phyloP scores from a whole-genome alignment of 495 filamentous ascomycete genomes.

The Melanomma pulvis-pyrius region DNA sequence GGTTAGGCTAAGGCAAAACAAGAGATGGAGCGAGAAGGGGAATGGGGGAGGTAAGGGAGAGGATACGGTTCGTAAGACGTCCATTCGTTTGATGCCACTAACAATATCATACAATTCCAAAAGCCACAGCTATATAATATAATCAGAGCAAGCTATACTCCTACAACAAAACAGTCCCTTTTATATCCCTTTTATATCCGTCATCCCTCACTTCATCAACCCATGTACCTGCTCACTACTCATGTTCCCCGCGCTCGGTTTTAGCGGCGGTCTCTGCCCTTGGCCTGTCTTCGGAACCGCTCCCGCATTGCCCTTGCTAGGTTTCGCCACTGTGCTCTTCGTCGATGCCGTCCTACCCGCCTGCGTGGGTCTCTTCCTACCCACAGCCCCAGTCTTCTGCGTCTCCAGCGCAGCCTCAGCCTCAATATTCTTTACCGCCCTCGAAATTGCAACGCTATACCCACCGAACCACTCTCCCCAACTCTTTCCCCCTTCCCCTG shows the following conservation, averaged over 20 bases:
- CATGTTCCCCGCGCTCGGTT: slow-evolving; percentile 20
- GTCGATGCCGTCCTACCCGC: slow-evolving; percentile 5
- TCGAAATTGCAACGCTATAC: slow-evolving; percentile 37
- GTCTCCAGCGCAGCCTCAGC: slow-evolving; percentile 30
- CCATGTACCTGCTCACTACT: slow-evolving; percentile 30
- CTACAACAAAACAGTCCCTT: background rate
- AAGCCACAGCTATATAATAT: no score
- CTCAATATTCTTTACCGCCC: slow-evolving; percentile 37
- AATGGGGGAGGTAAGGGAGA: no score
- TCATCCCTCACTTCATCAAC: slow-evolving; percentile 20
- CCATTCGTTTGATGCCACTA: no score
- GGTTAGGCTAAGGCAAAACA: no score
- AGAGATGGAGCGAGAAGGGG: no score
- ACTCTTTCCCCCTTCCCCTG: slow-evolving; percentile 3
- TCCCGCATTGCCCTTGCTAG: slow-evolving; percentile 6
- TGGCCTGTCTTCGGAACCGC: background rate
- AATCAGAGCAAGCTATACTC: no score
- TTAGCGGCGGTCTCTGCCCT: slow-evolving; percentile 18
- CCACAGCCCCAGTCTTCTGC: slow-evolving; percentile 11
- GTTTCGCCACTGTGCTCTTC: background rate
- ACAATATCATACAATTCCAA: no score
- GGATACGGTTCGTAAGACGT: no score
- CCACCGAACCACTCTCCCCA: slow-evolving; percentile 39
- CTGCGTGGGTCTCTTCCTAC: slow-evolving; percentile 2
- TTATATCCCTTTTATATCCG: background rate